phyloP scores from a whole-genome alignment of 129 eudicot species.

The Chrysanthemum makinoi region DNA sequence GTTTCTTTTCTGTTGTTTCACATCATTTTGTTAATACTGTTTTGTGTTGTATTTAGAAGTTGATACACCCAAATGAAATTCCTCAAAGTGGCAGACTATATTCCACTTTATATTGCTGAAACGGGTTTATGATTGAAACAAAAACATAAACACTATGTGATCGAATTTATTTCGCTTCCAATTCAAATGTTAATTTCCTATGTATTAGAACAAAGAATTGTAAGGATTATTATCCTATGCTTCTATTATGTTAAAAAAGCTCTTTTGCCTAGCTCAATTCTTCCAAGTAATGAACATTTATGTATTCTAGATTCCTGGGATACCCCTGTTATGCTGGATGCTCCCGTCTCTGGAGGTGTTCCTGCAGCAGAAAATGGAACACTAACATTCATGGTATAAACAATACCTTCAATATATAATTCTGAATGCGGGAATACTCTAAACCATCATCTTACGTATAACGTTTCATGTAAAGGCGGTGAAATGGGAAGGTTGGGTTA shows the following conservation, averaged over 20 bases:
- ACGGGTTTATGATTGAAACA: no score
- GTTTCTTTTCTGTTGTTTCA: no score
- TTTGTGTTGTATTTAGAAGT: no score
- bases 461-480: no score
- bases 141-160: not conserved
- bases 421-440: not conserved
- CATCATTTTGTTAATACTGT: no score
- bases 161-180: not conserved
- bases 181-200: not conserved
- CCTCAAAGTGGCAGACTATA: no score
- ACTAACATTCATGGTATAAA: conserved; percentile 89
- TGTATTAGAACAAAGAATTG: not conserved
- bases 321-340: conserved; percentile 85
- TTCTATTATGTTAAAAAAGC: no score
- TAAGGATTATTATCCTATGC: no score
- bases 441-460: no score
- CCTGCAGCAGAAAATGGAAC: conserved; percentile 81
- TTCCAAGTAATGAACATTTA: not conserved
- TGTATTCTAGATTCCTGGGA: conserved; percentile 36
- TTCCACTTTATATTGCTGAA: no score
- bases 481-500: no score
- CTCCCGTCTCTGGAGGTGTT: conserved; percentile 99
- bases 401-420: not conserved
- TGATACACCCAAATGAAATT: no score
- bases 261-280: not conserved